Evolutionary conservation across 352 stramenopile genomes (phyloP).

Genomic region (Thraustotheca clavata): DNA sequence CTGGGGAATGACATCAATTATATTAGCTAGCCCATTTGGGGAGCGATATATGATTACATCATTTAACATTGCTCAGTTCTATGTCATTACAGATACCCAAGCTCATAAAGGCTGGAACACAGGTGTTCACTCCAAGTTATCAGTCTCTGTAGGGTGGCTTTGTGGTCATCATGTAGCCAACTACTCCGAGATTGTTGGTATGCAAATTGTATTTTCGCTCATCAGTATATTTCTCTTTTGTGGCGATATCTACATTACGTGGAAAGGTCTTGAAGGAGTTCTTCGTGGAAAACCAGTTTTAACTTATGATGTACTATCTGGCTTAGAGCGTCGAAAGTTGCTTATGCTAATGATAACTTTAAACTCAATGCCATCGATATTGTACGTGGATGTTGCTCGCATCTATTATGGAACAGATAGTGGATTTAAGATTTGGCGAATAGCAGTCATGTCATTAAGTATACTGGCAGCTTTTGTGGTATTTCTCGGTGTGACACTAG

Average conservation of each 20-base stretch:
- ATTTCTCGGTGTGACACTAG: neutral
- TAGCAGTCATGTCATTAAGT: neutral
- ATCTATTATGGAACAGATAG: neutral
- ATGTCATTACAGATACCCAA: neutral
- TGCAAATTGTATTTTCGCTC: slow-evolving; percentile 1
- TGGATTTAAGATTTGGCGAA: slow-evolving; percentile 1
- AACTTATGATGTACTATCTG: slow-evolving; percentile 13
- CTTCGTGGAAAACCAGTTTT: slow-evolving; percentile 4
- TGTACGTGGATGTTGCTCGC: slow-evolving; percentile 5
- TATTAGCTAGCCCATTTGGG: no score
- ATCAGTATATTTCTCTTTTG: neutral
- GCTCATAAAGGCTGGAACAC: slow-evolving; percentile 1
- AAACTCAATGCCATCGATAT: neutral
- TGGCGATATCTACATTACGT: slow-evolving; percentile 16
- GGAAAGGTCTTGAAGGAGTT: slow-evolving; percentile 3
- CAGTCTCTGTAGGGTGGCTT: neutral
- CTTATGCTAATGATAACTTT: slow-evolving; percentile 3
- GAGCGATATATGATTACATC: neutral
- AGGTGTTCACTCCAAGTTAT: neutral
- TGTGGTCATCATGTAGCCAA: neutral
- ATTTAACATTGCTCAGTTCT: neutral
- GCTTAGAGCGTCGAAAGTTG: slow-evolving; percentile 14
- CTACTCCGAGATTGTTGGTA: neutral
- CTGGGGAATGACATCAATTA: neutral
- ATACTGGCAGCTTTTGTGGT: neutral